A percentile compares a stretch with the other conserved stretches of the same genome.
Evolutionary conservation across 2,329 filamentous ascomycete species (phyloP).

Genomic region (Colletotrichum spaethianum): DNA sequence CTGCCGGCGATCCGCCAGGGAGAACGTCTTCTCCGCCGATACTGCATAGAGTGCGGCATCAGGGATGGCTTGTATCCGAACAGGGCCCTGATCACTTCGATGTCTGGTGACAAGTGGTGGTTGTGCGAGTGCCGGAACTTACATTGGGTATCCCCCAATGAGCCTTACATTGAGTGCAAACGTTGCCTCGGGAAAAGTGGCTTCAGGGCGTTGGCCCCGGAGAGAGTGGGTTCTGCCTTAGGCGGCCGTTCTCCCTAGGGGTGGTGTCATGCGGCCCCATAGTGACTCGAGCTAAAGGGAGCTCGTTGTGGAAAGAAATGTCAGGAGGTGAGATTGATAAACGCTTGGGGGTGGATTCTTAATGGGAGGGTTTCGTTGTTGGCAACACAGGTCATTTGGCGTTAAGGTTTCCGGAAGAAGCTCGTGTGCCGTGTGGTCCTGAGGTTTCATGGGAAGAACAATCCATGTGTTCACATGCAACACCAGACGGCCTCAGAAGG

Average conservation of each 20-base stretch:
- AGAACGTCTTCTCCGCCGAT: conserved; percentile 51
- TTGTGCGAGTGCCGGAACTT: conserved; percentile 54
- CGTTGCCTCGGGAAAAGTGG: neutral
- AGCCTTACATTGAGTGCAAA: conserved; percentile 4
- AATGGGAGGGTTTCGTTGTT: neutral
- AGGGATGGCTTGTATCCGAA: conserved; percentile 54
- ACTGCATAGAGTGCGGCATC: conserved; percentile 60
- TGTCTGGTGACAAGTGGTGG: conserved; percentile 56
- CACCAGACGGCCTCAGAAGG: neutral
- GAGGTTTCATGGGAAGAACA: neutral
- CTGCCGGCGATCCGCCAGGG: conserved; percentile 39
- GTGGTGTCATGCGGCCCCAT: too few relatives aligned
- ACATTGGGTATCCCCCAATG: neutral
- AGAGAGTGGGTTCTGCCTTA: too few relatives aligned
- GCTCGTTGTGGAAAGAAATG: neutral
- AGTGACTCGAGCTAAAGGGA: neutral
- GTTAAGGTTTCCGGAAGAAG: neutral
- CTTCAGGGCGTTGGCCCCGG: neutral
- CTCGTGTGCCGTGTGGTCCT: neutral
- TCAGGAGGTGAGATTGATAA: neutral
- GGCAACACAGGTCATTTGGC: neutral
- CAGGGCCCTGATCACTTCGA: conserved; percentile 55
- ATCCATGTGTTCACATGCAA: neutral
- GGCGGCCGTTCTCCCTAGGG: neutral
- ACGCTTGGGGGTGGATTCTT: neutral